A percentile compares a stretch with the other conserved stretches of the same genome.
These are phyloP conservation scores for Candida stauntonica DNA, from an alignment of 805 yeast species.

Conservation along the genomic window DNA sequence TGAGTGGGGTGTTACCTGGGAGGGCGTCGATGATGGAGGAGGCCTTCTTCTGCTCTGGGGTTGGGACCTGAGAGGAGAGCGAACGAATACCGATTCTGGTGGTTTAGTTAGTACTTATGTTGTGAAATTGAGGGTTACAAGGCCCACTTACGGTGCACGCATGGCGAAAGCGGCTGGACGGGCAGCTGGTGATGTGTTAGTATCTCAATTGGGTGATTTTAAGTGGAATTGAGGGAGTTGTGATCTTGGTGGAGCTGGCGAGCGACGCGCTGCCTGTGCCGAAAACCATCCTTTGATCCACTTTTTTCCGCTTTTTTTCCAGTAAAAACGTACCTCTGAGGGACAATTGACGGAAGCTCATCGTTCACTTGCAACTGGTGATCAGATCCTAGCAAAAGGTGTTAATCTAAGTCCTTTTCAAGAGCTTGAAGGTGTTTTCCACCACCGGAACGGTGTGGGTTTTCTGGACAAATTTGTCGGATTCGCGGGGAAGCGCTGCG, in stretches of 20 bases:
- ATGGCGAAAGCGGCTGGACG: conserved; percentile 28
- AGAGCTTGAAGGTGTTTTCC: conserved; percentile 3
- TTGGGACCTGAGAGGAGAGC: conserved; percentile 51
- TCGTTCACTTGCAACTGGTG: conserved; percentile 1
- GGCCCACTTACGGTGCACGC: conserved; percentile 29
- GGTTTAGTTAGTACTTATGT: conserved; percentile 11
- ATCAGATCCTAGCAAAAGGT: neutral
- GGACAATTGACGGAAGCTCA: conserved; percentile 29
- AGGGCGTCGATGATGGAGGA: conserved; percentile 82
- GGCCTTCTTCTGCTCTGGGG: conserved; percentile 87
- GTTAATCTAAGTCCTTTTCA: no score
- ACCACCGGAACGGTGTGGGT: neutral
- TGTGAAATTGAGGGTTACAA: no score
- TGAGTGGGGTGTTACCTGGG: conserved; percentile 83
- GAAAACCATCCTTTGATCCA: no score
- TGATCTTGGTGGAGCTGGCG: no score
- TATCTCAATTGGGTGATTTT: conserved; percentile 1
- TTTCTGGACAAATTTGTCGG: conserved; percentile 9
- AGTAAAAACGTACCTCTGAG: conserved; percentile 30
- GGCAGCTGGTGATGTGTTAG: conserved; percentile 14
- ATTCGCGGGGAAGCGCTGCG: conserved; percentile 5
- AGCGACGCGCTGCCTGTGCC: no score
- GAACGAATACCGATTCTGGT: conserved; percentile 53
- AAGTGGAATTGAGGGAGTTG: no score
- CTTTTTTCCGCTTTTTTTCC: no score